A percentile compares a stretch with the other conserved stretches of the same genome.
phyloP scores from a whole-genome alignment of 1,284 basidiomycete species.

The Apiotrichum mycotoxinovorans region DNA sequence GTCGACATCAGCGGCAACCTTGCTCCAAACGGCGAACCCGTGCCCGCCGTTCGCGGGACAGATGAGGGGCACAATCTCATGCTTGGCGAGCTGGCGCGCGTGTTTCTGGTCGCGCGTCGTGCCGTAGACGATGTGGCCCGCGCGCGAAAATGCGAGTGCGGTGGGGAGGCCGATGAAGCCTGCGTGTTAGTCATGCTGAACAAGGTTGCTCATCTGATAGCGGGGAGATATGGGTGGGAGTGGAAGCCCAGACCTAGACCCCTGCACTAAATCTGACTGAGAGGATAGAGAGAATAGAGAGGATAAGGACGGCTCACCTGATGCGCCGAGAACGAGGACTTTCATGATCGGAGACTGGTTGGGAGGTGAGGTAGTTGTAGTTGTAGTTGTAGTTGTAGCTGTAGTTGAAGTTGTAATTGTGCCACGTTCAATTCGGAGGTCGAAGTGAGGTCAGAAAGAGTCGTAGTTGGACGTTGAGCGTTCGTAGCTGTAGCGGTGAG shows the following conservation, averaged over 20 bases:
- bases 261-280: background rate
- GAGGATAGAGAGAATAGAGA: too few relatives aligned
- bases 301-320: slow-evolving; percentile 24
- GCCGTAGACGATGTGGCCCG: slow-evolving; percentile 58
- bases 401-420: too few relatives aligned
- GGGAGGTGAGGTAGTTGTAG: background rate
- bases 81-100: slow-evolving; percentile 50
- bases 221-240: background rate
- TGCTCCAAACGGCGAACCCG: slow-evolving; percentile 46
- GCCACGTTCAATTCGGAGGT: too few relatives aligned
- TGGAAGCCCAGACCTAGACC: too few relatives aligned
- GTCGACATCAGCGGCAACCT: slow-evolving; percentile 53
- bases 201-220: background rate
- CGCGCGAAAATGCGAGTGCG: slow-evolving; percentile 55
- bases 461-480: too few relatives aligned
- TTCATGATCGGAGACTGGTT: slow-evolving; percentile 33
- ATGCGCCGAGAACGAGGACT: slow-evolving; percentile 48
- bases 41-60: slow-evolving; percentile 48
- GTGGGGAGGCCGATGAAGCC: slow-evolving; percentile 57
- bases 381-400: too few relatives aligned
- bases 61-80: slow-evolving; percentile 58
- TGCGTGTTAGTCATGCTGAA: slow-evolving; percentile 3
- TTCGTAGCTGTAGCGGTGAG: too few relatives aligned
- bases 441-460: too few relatives aligned
- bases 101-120: slow-evolving; percentile 51